Base-by-base conservation (phyloP, 2,329 filamentous ascomycete species). In the Sporothrix mexicana region DNA sequence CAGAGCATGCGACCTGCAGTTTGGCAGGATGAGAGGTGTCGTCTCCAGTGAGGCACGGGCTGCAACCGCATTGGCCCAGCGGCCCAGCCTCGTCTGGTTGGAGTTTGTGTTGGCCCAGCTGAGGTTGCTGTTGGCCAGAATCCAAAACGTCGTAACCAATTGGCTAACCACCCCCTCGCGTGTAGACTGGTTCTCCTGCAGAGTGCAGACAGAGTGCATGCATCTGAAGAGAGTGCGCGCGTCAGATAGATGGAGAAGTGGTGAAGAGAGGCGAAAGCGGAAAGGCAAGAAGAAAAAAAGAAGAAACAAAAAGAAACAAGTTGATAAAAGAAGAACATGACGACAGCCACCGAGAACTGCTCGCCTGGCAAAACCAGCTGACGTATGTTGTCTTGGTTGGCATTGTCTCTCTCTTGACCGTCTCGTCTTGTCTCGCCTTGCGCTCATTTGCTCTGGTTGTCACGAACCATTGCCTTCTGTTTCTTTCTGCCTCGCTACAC, bases 191-290 rank as follows among this genome's bases (percentile, higher is more conserved):
- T 15, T 45, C 59, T 64, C 59, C 59, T 64, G 59, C 59, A 64
- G 36, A 45, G 59, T 64, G 59, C 59, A 64, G 45, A 36, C 59
- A 64, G 36, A 45, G 59, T 64, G 59, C 59, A 64, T 64, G 59
- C 59, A 45, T 64, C 30, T 6, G 47, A 20, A n/a, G 57, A 41
- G 55, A 41, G 23, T 57, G 55, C 55, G 36, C 36, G 55, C 55
- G 25, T 59, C 59, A 64, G 45, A 45, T 23, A 45, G 59, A 62
- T 36, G 17, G 59, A 25, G 10, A 23, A 17, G 47, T 17, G 47
- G n/a, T 17, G 47, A 51, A 51, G 23, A 20, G n/a, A 55, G 23
- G 51, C 43, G n/a, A n/a, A n/a, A n/a, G n/a, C n/a, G n/a, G n/a
- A 45, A 23, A 0, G 36, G 20, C n/a, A 64, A 15, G 20, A 23